These are phyloP conservation scores for Hippophae rhamnoides DNA, from an alignment of 306 rosid species.

Conservation along the genomic window DNA sequence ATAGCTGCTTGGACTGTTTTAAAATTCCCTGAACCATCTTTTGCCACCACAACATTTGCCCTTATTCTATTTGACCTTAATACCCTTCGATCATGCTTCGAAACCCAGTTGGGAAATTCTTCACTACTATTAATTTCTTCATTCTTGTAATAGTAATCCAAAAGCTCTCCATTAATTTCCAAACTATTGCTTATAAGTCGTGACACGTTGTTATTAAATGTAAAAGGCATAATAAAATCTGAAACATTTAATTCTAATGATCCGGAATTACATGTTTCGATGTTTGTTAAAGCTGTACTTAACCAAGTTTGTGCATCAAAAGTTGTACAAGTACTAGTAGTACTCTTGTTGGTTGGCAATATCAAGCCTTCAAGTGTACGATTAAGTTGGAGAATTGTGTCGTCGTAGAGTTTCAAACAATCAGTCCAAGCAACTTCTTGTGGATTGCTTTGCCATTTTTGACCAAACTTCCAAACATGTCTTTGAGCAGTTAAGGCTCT, in stretches of 20 bases:
- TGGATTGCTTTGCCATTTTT: constrained; percentile 13
- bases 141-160: constrained; percentile 8
- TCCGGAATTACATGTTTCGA: constrained; percentile 42
- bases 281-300: constrained; percentile 75
- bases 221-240: constrained; percentile 23
- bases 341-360: background rate
- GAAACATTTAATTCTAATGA: constrained; percentile 41
- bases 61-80: constrained; percentile 25
- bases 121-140: background rate
- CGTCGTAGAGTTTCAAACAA: constrained; percentile 57
- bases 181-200: constrained; percentile 63
- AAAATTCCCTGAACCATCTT: constrained; percentile 75
- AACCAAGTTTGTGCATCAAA: constrained; percentile 90
- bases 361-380: constrained; percentile 33
- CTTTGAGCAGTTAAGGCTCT: constrained; percentile 25
- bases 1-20: constrained; percentile 62
- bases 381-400: constrained; percentile 52
- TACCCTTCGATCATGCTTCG: constrained; percentile 36
- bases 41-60: constrained; percentile 61
- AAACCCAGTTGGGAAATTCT: constrained; percentile 53
- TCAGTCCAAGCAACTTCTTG: constrained; percentile 39
- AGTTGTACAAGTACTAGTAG: constrained; percentile 20
- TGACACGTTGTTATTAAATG: constrained; percentile 34
- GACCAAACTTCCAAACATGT: constrained; percentile 10
- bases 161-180: constrained; percentile 40